Evolutionary conservation across 495 filamentous ascomycete genomes (phyloP), one percentile per base, ranked within the genome.

Genomic region (Aspergillus sclerotioniger): DNA sequence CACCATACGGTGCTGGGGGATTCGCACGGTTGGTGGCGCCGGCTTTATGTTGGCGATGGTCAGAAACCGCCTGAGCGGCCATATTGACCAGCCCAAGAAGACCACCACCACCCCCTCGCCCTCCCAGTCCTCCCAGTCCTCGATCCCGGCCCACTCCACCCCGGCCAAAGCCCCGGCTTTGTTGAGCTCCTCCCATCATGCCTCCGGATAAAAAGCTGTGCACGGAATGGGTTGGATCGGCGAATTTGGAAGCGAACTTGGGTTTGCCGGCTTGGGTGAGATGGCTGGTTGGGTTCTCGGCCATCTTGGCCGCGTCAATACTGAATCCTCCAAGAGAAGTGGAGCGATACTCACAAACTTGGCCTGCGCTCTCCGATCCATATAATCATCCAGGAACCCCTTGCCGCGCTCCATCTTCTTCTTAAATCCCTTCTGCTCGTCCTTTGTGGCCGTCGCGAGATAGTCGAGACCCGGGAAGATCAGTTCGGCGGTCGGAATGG

Each of bases 341-440:
- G 29, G 44, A 31, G 7, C 25, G 21, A 19, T 56, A 84, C 86
- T 79, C 76, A 89, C 86, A 82, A 71, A 82, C 58, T 70, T 60
- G 0, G 75, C 74, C 46, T 76, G 75, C 0, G 75, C 72, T 51
- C 75, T 60, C 33, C 70, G 64, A 59, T 84, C 81, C 37, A 72
- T 66, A 48, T 84, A 82, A 50, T 77, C 70, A 15, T 57, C 72
- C 0, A 80, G 62, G 51, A 79, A 81, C 9, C 59, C 57, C 47
- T 64, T 58, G 8, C 60, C 64, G 16, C 66, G 67, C 45, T 46
- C 48, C 37, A 58, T 16, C 21, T 58, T 62, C 6, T 47, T 43
- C 46, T 46, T 48, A 13, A 51, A 32, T 20, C 41, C 19, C 43
- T 62, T 37, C 44, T 45, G 2, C 51, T 59, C 53, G 17, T 56